Conservation (phyloP, 495 filamentous ascomycete genomes). For the Cercophora scortea region DNA sequence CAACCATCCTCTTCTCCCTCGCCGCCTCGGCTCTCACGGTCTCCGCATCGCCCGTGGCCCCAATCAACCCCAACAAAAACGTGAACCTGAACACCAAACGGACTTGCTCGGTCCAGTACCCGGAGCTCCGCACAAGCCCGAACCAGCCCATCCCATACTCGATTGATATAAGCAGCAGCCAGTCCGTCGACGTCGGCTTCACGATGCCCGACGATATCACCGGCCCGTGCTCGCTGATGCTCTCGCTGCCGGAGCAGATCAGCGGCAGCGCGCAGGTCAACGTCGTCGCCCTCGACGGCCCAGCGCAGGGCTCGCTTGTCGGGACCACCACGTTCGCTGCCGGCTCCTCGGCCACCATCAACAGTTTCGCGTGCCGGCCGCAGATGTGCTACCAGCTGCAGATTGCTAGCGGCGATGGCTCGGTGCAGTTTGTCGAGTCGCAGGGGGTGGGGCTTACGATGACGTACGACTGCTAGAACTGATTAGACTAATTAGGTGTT, state of each 20-base stretch:
- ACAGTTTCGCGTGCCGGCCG: constrained; percentile 21
- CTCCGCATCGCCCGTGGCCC: constrained; percentile 14
- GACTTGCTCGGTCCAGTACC: not conserved
- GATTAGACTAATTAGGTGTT: too few species aligned
- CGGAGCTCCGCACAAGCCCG: not conserved
- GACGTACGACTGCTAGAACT: not conserved
- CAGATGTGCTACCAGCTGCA: constrained; percentile 19
- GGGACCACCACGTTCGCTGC: constrained; percentile 16
- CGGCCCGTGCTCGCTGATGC: constrained; percentile 19
- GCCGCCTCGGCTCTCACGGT: constrained; percentile 30
- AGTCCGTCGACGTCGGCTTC: constrained; percentile 13
- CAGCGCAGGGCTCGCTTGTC: constrained; percentile 15
- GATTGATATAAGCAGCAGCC: not conserved
- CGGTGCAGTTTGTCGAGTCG: constrained; percentile 1
- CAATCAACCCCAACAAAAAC: not conserved
- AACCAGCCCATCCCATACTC: not conserved
- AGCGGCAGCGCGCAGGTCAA: constrained; percentile 15
- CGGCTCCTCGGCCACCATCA: constrained; percentile 7
- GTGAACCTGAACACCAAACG: not conserved
- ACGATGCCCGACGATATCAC: constrained; percentile 12
- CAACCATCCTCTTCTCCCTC: constrained; percentile 21
- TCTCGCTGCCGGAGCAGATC: constrained; percentile 10
- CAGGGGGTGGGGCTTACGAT: not conserved
- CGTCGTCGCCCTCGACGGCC: constrained; percentile 21
- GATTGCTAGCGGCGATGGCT: not conserved